phyloP scores from a whole-genome alignment of 2,329 filamentous ascomycete genomes.

The Aotearoamyces nothofagi region DNA sequence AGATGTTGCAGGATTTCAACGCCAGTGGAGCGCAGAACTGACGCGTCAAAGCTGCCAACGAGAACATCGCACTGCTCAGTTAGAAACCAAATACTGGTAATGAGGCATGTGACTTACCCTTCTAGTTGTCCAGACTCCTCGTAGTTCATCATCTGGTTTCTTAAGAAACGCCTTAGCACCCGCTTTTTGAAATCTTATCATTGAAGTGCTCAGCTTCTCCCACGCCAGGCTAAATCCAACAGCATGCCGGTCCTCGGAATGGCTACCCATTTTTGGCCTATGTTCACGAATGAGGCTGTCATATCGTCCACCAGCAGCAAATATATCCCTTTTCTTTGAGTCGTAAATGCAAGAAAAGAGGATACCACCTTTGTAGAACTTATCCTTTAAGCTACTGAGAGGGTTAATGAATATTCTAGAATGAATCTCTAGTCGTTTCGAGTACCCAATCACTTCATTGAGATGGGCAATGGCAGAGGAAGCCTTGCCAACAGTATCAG shows the following conservation, averaged over 20 bases:
- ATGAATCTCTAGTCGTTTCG: slow-evolving; percentile 58
- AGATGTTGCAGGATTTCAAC: slow-evolving; percentile 64
- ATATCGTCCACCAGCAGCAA: slow-evolving; percentile 88
- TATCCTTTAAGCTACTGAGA: slow-evolving; percentile 77
- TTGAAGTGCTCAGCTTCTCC: slow-evolving; percentile 59
- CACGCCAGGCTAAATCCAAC: slow-evolving; percentile 88
- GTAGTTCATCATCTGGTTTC: slow-evolving; percentile 48
- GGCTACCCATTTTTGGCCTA: slow-evolving; percentile 49
- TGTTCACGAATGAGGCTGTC: slow-evolving; percentile 80
- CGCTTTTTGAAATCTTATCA: slow-evolving; percentile 32
- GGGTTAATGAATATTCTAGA: slow-evolving; percentile 75
- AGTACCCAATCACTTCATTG: slow-evolving; percentile 61
- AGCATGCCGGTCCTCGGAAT: slow-evolving; percentile 55
- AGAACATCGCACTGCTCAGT: slow-evolving; percentile 68
- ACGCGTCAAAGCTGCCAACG: slow-evolving; percentile 72
- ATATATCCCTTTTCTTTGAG: slow-evolving; percentile 67
- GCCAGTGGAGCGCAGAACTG: slow-evolving; percentile 59
- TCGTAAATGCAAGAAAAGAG: slow-evolving; percentile 88
- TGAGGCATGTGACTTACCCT: slow-evolving; percentile 39
- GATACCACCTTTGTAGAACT: slow-evolving; percentile 74
- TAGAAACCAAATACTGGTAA: slow-evolving; percentile 1
- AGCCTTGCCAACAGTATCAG: slow-evolving; percentile 56
- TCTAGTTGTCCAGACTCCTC: slow-evolving; percentile 43
- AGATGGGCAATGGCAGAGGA: slow-evolving; percentile 68
- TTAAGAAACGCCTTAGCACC: slow-evolving; percentile 48